Percentiles rank a stretch among this genome's conserved stretches.
These are phyloP conservation scores for Lipomyces yamanashiensis DNA, from an alignment of 805 yeast genomes.

Conservation along the genomic window DNA sequence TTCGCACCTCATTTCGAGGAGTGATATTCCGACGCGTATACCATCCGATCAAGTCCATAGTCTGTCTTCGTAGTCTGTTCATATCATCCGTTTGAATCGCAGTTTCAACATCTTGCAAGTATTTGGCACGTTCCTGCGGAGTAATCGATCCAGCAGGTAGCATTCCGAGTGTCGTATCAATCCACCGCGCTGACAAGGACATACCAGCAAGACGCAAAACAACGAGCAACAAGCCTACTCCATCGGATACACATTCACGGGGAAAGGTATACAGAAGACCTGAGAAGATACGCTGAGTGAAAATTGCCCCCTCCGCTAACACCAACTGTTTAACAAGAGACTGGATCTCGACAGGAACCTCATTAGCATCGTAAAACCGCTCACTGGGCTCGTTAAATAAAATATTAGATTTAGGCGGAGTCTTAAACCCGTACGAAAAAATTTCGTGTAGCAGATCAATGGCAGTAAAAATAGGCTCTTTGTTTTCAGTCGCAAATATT, in stretches of 20 bases:
- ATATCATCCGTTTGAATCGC: conserved; percentile 67
- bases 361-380: conserved; percentile 42
- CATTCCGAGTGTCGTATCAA: conserved; percentile 57
- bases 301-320: conserved; percentile 59
- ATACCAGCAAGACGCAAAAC: conserved; percentile 54
- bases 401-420: conserved; percentile 76
- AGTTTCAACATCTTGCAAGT: conserved; percentile 59
- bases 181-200: conserved; percentile 61
- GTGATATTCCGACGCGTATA: conserved; percentile 73
- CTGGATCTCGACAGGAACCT: conserved; percentile 61
- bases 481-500: conserved; percentile 62
- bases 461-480: conserved; percentile 70
- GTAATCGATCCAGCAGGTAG: conserved; percentile 70
- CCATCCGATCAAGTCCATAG: conserved; percentile 82
- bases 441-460: conserved; percentile 82
- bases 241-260: conserved; percentile 69
- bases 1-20: conserved; percentile 26
- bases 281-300: conserved; percentile 58
- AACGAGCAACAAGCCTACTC: conserved; percentile 72
- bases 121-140: conserved; percentile 67
- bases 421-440: conserved; percentile 78
- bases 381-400: conserved; percentile 40
- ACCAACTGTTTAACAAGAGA: conserved; percentile 55
- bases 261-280: conserved; percentile 78
- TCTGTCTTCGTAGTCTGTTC: conserved; percentile 70